phyloP scores from a whole-genome alignment of 768 basidiomycete genomes.

The Phallus indusiatus region DNA sequence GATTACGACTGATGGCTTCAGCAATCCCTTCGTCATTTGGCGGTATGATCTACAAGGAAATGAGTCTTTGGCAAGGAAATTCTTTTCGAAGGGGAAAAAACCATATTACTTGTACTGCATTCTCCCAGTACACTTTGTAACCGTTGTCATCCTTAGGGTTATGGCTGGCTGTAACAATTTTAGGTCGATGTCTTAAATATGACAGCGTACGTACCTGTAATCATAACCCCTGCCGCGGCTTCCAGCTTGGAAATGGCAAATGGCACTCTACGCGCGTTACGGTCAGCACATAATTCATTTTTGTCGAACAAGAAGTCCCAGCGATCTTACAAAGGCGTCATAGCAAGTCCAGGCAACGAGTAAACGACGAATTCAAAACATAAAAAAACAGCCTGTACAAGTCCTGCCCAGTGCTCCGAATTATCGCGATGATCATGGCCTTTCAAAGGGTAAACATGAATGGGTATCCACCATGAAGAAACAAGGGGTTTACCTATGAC shows the following conservation, averaged over 20 bases:
- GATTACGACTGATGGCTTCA: slow-evolving; percentile 47
- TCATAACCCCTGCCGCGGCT: slow-evolving; percentile 83
- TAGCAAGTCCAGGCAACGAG: slow-evolving; percentile 58
- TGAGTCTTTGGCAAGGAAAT: not conserved
- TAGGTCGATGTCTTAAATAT: slow-evolving; percentile 1
- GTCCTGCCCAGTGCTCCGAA: slow-evolving; percentile 64
- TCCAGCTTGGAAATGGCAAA: slow-evolving; percentile 57
- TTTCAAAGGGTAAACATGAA: not conserved
- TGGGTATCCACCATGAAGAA: not conserved
- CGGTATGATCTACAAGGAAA: slow-evolving; percentile 54
- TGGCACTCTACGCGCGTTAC: slow-evolving; percentile 51
- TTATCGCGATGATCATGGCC: slow-evolving; percentile 79
- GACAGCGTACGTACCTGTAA: slow-evolving; percentile 47
- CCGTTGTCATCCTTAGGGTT: slow-evolving; percentile 93
- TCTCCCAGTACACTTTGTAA: slow-evolving; percentile 90
- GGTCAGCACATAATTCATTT: not conserved
- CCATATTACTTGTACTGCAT: slow-evolving; percentile 79
- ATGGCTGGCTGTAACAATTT: slow-evolving; percentile 51
- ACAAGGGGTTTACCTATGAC: slow-evolving; percentile 42
- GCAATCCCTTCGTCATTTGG: slow-evolving; percentile 81
- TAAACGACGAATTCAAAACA: slow-evolving; percentile 58
- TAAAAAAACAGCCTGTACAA: slow-evolving; percentile 67
- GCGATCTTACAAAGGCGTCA: slow-evolving; percentile 61
- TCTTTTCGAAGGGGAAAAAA: slow-evolving; percentile 1
- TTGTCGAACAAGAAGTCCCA: not conserved